Percentiles rank a stretch among this genome's conserved stretches.
Conservation (phyloP, 768 basidiomycete genomes). For the Nevesoporus exiguus region DNA sequence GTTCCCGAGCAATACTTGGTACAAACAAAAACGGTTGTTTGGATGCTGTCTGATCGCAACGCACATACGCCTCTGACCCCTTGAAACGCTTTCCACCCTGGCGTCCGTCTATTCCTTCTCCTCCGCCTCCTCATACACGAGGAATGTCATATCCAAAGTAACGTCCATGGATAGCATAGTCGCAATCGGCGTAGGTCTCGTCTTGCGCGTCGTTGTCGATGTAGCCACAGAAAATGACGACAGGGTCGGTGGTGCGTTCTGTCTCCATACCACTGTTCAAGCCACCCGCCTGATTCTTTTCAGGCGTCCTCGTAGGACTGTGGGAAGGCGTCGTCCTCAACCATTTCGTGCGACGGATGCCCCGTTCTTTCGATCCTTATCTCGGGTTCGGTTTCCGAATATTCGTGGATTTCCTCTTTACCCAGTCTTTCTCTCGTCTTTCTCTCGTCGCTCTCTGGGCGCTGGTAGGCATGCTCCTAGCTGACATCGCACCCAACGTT, state of each 20-base stretch:
- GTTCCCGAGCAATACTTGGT: too few species aligned
- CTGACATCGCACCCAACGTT: conserved; percentile 47
- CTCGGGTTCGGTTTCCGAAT: conserved; percentile 65
- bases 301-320: conserved; percentile 65
- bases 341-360: conserved; percentile 67
- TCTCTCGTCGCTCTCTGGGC: conserved; percentile 53
- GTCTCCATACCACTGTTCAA: neutral
- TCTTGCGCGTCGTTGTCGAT: conserved; percentile 60
- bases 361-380: conserved; percentile 65
- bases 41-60: conserved; percentile 7
- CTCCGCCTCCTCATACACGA: conserved; percentile 25
- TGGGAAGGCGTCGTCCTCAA: conserved; percentile 78
- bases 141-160: conserved; percentile 27
- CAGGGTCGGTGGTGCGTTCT: conserved; percentile 28
- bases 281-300: neutral
- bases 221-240: conserved; percentile 36
- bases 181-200: conserved; percentile 66
- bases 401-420: conserved; percentile 67
- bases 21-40: conserved; percentile 22
- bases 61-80: neutral
- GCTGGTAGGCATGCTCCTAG: conserved; percentile 47
- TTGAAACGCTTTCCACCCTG: conserved; percentile 19
- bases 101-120: conserved; percentile 30
- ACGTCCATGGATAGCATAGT: conserved; percentile 63
- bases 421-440: conserved; percentile 48